These are phyloP conservation scores for Echium plantagineum DNA, from an alignment of 257 asterid species.

Conservation along the genomic window DNA sequence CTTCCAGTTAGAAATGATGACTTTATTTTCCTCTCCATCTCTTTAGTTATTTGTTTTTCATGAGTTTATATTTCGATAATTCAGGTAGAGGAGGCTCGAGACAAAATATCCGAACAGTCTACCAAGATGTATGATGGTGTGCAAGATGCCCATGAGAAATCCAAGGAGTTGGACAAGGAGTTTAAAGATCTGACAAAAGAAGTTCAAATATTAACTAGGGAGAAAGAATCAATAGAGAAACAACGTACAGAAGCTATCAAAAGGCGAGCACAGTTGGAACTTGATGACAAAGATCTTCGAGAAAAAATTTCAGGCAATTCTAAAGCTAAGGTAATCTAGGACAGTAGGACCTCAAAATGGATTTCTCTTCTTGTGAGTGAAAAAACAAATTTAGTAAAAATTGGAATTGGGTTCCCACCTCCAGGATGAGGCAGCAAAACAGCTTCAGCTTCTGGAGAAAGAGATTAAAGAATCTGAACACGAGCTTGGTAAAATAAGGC, in stretches of 20 bases:
- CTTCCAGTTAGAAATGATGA: background rate
- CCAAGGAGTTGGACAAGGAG: constrained; percentile 67
- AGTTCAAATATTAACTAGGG: constrained; percentile 65
- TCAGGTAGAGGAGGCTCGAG: constrained; percentile 82
- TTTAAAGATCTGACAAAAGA: constrained; percentile 74
- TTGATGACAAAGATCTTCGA: constrained; percentile 74
- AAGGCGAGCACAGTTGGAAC: constrained; percentile 86
- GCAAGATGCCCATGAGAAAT: constrained; percentile 69
- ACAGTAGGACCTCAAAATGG: constrained; percentile 9
- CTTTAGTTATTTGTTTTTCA: background rate
- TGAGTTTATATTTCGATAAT: background rate
- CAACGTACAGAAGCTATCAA: constrained; percentile 73
- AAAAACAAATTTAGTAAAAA: background rate
- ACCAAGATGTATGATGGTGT: constrained; percentile 55
- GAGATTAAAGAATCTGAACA: constrained; percentile 62
- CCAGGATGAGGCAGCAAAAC: constrained; percentile 79
- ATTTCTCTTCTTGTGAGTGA: constrained; percentile 4
- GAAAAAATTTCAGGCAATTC: constrained; percentile 63
- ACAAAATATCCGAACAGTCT: constrained; percentile 57
- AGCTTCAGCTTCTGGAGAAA: constrained; percentile 64
- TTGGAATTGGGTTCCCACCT: constrained; percentile 22
- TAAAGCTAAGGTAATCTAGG: constrained; percentile 61
- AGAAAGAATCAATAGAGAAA: constrained; percentile 81
- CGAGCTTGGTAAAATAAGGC: constrained; percentile 52
- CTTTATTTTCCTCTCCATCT: background rate